These are phyloP conservation scores for Spinacia oleracea DNA, from an alignment of 179 eudicot genomes.

Conservation along the genomic window DNA sequence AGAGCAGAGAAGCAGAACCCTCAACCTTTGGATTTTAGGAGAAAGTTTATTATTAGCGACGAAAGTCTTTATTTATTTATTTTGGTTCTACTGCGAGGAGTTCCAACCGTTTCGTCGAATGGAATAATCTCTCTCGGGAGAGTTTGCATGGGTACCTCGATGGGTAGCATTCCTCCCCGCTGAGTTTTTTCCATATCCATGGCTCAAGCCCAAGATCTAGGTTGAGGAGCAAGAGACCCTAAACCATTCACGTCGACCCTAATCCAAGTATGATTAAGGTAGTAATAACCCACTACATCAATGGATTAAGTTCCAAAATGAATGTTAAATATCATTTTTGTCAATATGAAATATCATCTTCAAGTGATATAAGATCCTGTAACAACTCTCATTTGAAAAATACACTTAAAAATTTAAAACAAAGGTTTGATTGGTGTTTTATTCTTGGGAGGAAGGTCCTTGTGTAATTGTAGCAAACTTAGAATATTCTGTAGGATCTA, in stretches of 20 bases:
- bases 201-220: too few relatives aligned
- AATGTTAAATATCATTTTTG: background rate
- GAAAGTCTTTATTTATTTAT: too few relatives aligned
- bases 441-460: background rate
- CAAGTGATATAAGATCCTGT: conserved; percentile 13
- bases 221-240: too few relatives aligned
- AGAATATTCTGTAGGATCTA: background rate
- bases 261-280: background rate
- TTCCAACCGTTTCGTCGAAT: too few relatives aligned
- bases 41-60: too few relatives aligned
- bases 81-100: too few relatives aligned
- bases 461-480: background rate
- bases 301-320: background rate
- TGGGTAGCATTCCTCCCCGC: too few relatives aligned
- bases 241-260: too few relatives aligned
- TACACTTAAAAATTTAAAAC: background rate
- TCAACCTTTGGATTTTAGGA: background rate
- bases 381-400: background rate
- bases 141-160: too few relatives aligned
- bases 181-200: too few relatives aligned
- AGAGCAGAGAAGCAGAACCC: background rate
- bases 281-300: background rate
- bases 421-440: background rate
- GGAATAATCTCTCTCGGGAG: too few relatives aligned
- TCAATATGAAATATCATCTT: background rate